phyloP scores from a whole-genome alignment of 2,329 filamentous ascomycete species.

The Epichloe baconii region DNA sequence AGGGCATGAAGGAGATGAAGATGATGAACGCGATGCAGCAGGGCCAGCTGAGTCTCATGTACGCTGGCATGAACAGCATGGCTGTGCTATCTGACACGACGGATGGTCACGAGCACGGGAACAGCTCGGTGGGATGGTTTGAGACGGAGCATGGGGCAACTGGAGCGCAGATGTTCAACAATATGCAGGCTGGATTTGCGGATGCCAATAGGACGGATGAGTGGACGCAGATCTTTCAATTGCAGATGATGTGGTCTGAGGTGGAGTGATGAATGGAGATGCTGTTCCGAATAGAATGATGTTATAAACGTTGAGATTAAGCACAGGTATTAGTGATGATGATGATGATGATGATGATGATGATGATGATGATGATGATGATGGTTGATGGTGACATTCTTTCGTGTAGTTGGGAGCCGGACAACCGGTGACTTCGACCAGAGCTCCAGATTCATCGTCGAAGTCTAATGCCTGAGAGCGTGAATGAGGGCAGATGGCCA shows the following conservation, averaged over 20 bases:
- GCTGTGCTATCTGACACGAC: constrained; percentile 14
- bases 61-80: constrained; percentile 19
- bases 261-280: constrained; percentile 14
- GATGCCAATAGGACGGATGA: constrained; percentile 14
- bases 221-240: constrained; percentile 15
- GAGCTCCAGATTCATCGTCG: too few relatives aligned
- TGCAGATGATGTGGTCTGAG: constrained; percentile 17
- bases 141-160: constrained; percentile 21
- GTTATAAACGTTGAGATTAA: too few relatives aligned
- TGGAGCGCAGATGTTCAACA: constrained; percentile 19
- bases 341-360: too few relatives aligned
- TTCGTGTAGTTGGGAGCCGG: too few relatives aligned
- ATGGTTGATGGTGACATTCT: too few relatives aligned
- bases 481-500: too few relatives aligned
- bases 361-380: too few relatives aligned
- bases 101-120: constrained; percentile 21
- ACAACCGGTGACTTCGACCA: too few relatives aligned
- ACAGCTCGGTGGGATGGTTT: constrained; percentile 21
- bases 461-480: too few relatives aligned
- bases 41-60: constrained; percentile 20
- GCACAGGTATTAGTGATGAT: too few relatives aligned
- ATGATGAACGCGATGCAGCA: constrained; percentile 22
- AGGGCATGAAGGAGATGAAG: constrained; percentile 16
- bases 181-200: constrained; percentile 19
- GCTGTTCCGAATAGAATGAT: too few relatives aligned